Conservation (phyloP, 305 asterid species). For the Fraxinus baroniana region DNA sequence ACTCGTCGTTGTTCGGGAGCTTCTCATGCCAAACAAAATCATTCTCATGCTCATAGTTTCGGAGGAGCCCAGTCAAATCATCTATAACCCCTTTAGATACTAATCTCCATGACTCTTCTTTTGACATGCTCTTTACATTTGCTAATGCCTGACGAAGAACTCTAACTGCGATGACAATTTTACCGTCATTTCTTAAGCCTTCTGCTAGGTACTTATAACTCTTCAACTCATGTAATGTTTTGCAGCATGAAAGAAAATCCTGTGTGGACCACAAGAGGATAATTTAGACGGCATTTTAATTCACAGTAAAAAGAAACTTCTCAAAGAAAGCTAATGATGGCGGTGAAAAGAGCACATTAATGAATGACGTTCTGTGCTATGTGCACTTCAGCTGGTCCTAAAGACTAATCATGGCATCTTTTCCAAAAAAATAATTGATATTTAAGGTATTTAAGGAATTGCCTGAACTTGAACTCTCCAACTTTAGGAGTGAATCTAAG, state of each 20-base stretch:
- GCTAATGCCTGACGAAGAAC: slow-evolving; percentile 45
- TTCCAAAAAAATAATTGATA: too few relatives aligned
- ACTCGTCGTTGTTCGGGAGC: slow-evolving; percentile 31
- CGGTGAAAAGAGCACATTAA: neutral
- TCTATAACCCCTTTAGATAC: slow-evolving; percentile 33
- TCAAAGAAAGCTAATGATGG: neutral
- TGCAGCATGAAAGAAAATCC: slow-evolving; percentile 50
- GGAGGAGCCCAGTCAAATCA: slow-evolving; percentile 36
- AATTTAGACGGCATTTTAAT: neutral
- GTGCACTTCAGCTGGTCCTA: neutral
- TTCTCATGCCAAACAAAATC: slow-evolving; percentile 62
- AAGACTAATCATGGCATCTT: too few relatives aligned
- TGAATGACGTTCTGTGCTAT: neutral
- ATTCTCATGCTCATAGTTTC: slow-evolving; percentile 60
- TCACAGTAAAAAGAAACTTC: neutral
- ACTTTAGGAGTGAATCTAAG: too few relatives aligned
- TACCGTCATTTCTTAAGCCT: slow-evolving; percentile 41
- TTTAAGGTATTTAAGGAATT: too few relatives aligned
- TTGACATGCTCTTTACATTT: slow-evolving; percentile 37
- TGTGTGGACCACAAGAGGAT: slow-evolving; percentile 25
- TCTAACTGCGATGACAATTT: slow-evolving; percentile 52
- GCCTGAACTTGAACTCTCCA: too few relatives aligned
- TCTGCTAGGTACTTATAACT: slow-evolving; percentile 49
- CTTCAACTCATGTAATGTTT: slow-evolving; percentile 47
- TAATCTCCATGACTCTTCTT: slow-evolving; percentile 50